Evolutionary conservation across 495 filamentous ascomycete genomes (phyloP), one percentile per base, ranked within the genome.

Genomic region (Aspergillus olivimuriae): DNA sequence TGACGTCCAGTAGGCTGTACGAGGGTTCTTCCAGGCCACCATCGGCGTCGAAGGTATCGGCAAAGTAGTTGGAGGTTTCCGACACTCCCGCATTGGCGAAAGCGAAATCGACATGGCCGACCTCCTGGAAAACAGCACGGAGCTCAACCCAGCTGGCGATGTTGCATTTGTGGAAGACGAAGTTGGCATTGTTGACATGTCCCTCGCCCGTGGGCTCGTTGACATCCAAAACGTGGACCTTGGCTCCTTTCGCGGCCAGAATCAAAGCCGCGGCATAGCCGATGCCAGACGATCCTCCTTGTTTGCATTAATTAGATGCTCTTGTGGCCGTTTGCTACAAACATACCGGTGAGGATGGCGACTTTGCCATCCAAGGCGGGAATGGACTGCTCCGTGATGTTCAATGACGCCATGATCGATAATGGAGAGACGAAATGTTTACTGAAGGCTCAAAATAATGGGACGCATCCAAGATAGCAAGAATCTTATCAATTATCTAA

Each of bases 31-130:
- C 3, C 37, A 61, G 36, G 3, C 39, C 32, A 38, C 48, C 57
- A 0, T 55, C 39, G 12, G 21, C 39, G 14, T 42, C 39, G 23
- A 42, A 42, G 18, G 22, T 42, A 19, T 62, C 54, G 18, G 45
- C 47, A 39, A 62, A 56, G 38, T 57, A 61, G 44, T 60, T 41
- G 15, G 15, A 5, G 6, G 50, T 31, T 24, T 60, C 60, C 2
- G 43, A 41, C 12, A 56, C 46, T 12, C 61, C 61, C 5, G 58
- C 53, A 43, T 66, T 62, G 22, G 58, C 53, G 31, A 62, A 41
- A 7, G 43, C 53, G 21, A 63, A 52, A 43, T 62, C 60, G 15
- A 60, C 28, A 17, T 46, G 36, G 4, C 47, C 44, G n/a, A 44
- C 40, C 5, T 26, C 16, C 26, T 47, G 38, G 33, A 61, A 58